Conservation (phyloP, 805 yeast genomes). For the Kuraishia hungarica region DNA sequence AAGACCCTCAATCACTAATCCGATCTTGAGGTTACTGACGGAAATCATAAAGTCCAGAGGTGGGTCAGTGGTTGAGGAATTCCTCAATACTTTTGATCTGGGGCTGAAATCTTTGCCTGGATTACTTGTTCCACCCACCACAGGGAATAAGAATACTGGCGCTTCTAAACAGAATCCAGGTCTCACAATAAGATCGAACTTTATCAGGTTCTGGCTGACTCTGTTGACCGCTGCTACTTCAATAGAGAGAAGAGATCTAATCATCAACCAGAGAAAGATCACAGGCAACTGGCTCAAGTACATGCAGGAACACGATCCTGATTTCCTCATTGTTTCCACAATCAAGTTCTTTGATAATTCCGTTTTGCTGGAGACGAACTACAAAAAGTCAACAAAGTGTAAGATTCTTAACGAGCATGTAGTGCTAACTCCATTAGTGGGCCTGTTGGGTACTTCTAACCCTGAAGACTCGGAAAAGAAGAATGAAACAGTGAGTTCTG, state of each 20-base stretch:
- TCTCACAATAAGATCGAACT: slow-evolving; percentile 45
- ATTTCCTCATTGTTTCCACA: slow-evolving; percentile 28
- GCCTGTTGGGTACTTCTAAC: slow-evolving; percentile 30
- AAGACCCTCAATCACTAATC: slow-evolving; percentile 51
- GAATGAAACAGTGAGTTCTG: neutral
- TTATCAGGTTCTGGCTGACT: slow-evolving; percentile 53
- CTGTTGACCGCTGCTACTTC: slow-evolving; percentile 42
- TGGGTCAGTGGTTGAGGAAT: slow-evolving; percentile 44
- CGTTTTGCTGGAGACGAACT: slow-evolving; percentile 51
- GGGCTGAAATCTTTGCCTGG: slow-evolving; percentile 53
- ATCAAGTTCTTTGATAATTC: slow-evolving; percentile 38
- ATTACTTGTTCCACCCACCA: slow-evolving; percentile 42
- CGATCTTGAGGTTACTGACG: slow-evolving; percentile 49
- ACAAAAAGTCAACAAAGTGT: slow-evolving; percentile 62
- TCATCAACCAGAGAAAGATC: slow-evolving; percentile 47
- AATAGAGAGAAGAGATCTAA: slow-evolving; percentile 53
- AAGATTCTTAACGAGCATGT: slow-evolving; percentile 66
- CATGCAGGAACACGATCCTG: slow-evolving; percentile 44
- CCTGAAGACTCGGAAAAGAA: slow-evolving; percentile 14
- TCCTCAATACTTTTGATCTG: slow-evolving; percentile 63
- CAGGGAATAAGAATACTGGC: slow-evolving; percentile 30
- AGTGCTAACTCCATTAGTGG: slow-evolving; percentile 49
- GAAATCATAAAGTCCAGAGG: slow-evolving; percentile 40
- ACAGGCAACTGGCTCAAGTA: slow-evolving; percentile 63
- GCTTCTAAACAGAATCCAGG: slow-evolving; percentile 24